Conservation (phyloP, 2,329 filamentous ascomycete genomes). For the Fusarium sp. region DNA sequence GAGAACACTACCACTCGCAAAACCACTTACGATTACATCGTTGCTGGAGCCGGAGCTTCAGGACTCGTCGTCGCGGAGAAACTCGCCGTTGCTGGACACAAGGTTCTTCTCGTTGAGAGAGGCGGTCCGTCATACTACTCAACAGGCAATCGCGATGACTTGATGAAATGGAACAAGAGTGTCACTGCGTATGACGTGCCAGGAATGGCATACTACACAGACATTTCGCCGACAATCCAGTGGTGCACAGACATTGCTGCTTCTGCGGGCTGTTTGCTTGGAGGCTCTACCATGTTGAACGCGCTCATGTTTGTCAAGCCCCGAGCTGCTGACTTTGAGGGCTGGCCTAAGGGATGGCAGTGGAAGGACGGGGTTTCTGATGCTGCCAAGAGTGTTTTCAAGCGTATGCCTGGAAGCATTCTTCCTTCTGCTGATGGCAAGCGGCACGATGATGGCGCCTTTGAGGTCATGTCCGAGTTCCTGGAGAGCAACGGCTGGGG, state of each 20-base stretch:
- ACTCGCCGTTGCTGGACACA: constrained; percentile 73
- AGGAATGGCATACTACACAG: constrained; percentile 78
- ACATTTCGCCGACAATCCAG: constrained; percentile 60
- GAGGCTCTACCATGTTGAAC: constrained; percentile 74
- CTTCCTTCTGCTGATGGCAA: constrained; percentile 74
- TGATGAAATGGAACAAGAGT: constrained; percentile 70
- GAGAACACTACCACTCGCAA: constrained; percentile 20
- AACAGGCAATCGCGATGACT: constrained; percentile 71
- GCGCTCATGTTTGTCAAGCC: constrained; percentile 77
- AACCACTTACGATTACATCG: constrained; percentile 42
- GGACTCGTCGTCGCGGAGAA: constrained; percentile 49
- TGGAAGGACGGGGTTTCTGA: constrained; percentile 64
- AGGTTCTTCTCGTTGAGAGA: constrained; percentile 72
- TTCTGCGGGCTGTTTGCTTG: constrained; percentile 72
- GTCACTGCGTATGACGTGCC: constrained; percentile 78
- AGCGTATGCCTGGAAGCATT: constrained; percentile 64
- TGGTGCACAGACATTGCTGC: constrained; percentile 43
- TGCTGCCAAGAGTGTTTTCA: constrained; percentile 72
- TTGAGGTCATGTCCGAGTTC: constrained; percentile 70
- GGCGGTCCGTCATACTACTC: constrained; percentile 71
- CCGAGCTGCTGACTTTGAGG: constrained; percentile 74
- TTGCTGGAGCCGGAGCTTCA: constrained; percentile 44
- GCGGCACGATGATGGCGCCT: constrained; percentile 75
- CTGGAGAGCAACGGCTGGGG: constrained; percentile 72
- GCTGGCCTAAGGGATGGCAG: constrained; percentile 78